phyloP scores from a whole-genome alignment of 169 alveolate species.

The Besnoitia besnoiti region DNA sequence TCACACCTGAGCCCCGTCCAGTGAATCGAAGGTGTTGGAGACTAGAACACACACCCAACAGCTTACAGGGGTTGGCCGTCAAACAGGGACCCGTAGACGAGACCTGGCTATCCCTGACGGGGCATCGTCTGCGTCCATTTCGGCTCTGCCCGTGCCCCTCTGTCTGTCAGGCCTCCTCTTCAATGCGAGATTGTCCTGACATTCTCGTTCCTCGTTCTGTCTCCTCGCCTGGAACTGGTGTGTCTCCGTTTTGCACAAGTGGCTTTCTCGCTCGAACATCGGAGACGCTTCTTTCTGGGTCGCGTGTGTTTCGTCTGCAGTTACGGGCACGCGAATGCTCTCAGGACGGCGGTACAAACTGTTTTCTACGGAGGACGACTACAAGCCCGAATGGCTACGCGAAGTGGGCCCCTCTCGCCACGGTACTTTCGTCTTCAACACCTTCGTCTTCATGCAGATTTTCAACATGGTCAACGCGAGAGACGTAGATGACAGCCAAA shows the following conservation, averaged over 20 bases:
- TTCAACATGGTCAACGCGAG: constrained; percentile 88
- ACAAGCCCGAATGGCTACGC: constrained; percentile 57
- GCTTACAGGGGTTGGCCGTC: too few relatives aligned
- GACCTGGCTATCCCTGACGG: too few relatives aligned
- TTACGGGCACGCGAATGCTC: constrained; percentile 68
- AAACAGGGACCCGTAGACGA: too few relatives aligned
- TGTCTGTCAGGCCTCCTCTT: constrained; percentile 81
- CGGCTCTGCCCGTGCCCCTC: constrained; percentile 53
- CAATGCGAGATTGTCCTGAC: too few relatives aligned
- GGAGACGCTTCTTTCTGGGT: constrained; percentile 80
- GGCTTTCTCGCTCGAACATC: constrained; percentile 30
- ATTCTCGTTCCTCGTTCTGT: not conserved
- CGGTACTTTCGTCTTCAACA: constrained; percentile 87
- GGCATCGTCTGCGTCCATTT: too few relatives aligned
- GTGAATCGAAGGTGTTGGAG: too few relatives aligned
- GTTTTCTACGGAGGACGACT: constrained; percentile 70
- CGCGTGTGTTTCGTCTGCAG: constrained; percentile 78
- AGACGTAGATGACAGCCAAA: constrained; percentile 82
- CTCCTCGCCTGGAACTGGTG: not conserved
- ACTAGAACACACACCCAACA: too few relatives aligned
- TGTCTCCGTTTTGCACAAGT: not conserved
- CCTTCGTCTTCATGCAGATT: constrained; percentile 87
- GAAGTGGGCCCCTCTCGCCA: constrained; percentile 83
- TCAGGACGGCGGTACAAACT: constrained; percentile 67
- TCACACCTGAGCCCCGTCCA: too few relatives aligned